Percentiles rank a stretch among this genome's conserved stretches.
Evolutionary conservation across 169 alveolate species (phyloP).

Genomic region (Plasmodium cynomolgi): DNA sequence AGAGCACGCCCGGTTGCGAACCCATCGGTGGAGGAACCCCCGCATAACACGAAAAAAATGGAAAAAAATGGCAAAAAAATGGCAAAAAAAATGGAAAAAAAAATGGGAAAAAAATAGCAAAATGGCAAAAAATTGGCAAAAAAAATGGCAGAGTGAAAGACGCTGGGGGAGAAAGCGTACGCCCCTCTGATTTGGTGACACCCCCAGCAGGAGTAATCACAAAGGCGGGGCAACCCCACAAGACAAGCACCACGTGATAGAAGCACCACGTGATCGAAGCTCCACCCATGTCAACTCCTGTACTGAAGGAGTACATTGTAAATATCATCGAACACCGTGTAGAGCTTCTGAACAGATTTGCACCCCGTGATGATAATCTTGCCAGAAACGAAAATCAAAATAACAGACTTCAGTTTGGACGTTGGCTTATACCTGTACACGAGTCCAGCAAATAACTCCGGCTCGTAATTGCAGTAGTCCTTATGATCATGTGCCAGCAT

Average conservation of each 20-base stretch:
- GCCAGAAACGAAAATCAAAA: constrained; percentile 98
- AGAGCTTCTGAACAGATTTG: constrained; percentile 92
- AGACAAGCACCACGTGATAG: too few species aligned
- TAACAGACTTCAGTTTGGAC: constrained; percentile 92
- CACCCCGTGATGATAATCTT: constrained; percentile 99
- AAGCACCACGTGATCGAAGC: too few species aligned
- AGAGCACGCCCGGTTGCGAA: neutral
- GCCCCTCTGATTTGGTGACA: neutral
- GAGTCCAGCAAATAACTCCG: constrained; percentile 98
- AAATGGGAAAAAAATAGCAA: neutral
- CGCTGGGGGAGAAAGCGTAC: neutral
- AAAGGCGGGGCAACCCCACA: too few species aligned
- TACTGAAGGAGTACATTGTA: constrained; percentile 91
- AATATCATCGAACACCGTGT: constrained; percentile 91
- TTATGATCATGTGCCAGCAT: constrained; percentile 94
- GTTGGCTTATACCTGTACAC: constrained; percentile 81
- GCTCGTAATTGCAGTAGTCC: constrained; percentile 96
- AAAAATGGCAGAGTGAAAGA: neutral
- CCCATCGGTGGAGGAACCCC: neutral
- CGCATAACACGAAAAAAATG: neutral
- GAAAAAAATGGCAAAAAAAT: neutral
- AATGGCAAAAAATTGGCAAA: neutral
- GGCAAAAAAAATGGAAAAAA: neutral
- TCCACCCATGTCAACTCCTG: constrained; percentile 82
- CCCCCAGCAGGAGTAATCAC: too few species aligned